These are phyloP conservation scores for Croton setiger DNA, from an alignment of 441 rosid species.

Conservation along the genomic window DNA sequence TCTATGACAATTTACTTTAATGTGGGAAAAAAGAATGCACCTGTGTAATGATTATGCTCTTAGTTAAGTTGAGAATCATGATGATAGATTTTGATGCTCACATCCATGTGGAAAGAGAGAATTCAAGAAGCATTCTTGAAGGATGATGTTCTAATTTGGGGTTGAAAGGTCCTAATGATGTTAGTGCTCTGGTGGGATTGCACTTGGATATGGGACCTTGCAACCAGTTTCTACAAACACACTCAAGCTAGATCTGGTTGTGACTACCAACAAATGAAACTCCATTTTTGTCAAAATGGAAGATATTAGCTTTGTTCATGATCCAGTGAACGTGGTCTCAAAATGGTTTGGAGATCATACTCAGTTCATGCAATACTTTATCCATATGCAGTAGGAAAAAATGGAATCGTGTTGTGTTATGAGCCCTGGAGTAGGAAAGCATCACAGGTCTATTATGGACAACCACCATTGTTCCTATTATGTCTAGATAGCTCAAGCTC, in stretches of 20 bases:
- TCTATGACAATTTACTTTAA: background rate
- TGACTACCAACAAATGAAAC: background rate
- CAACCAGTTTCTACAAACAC: background rate
- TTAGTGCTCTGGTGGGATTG: background rate
- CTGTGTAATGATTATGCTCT: background rate
- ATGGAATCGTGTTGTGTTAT: background rate
- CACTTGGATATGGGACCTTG: background rate
- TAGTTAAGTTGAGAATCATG: background rate
- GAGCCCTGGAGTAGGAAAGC: background rate
- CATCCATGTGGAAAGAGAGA: background rate
- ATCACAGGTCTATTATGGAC: too few relatives aligned
- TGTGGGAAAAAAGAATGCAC: background rate
- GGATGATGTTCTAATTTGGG: background rate
- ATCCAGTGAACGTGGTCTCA: background rate
- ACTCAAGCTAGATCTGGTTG: background rate
- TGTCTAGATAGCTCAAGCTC: too few relatives aligned
- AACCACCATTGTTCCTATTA: too few relatives aligned
- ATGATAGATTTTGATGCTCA: background rate
- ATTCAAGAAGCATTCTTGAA: background rate
- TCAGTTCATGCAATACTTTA: background rate
- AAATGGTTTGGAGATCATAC: background rate
- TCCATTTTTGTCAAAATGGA: background rate
- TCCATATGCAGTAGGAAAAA: background rate
- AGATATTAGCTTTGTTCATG: background rate
- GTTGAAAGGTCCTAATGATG: background rate